Evolutionary conservation across 345 rosid species (phyloP).

Genomic region (Atalantia buxifolia): DNA sequence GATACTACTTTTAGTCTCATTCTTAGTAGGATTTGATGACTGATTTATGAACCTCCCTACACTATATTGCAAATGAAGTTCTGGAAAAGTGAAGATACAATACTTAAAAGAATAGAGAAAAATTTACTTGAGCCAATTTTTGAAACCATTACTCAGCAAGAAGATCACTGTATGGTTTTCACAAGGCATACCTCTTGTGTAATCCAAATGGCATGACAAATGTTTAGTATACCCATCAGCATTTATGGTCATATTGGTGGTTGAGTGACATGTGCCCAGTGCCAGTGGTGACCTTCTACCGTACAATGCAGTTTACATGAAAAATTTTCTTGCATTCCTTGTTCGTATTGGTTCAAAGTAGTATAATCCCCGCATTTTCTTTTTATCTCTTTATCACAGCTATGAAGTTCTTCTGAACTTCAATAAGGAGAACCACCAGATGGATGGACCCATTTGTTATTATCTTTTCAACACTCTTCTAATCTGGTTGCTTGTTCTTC

Average conservation of each 20-base stretch:
- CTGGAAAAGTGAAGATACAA: not conserved
- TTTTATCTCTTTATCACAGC: conserved; percentile 33
- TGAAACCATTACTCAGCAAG: not conserved
- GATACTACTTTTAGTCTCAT: not conserved
- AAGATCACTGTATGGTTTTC: not conserved
- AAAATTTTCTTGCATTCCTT: no score
- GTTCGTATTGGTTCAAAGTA: not conserved
- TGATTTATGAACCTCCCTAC: not conserved
- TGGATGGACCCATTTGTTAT: conserved; percentile 52
- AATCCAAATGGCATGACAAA: not conserved
- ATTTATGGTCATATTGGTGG: not conserved
- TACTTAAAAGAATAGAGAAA: not conserved
- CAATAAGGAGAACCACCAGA: conserved; percentile 42
- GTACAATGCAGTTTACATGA: not conserved
- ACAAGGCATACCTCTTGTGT: not conserved
- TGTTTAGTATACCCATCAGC: not conserved
- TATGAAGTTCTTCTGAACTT: conserved; percentile 58
- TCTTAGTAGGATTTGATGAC: not conserved
- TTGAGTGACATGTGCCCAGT: not conserved
- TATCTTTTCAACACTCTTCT: conserved; percentile 80
- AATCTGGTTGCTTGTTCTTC: conserved; percentile 54
- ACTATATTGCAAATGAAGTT: not conserved
- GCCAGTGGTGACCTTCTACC: not conserved
- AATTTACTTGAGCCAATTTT: not conserved
- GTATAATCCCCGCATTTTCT: not conserved